Evolutionary conservation across 2,329 filamentous ascomycete species (phyloP).

Genomic region (Fusarium mangiferae): DNA sequence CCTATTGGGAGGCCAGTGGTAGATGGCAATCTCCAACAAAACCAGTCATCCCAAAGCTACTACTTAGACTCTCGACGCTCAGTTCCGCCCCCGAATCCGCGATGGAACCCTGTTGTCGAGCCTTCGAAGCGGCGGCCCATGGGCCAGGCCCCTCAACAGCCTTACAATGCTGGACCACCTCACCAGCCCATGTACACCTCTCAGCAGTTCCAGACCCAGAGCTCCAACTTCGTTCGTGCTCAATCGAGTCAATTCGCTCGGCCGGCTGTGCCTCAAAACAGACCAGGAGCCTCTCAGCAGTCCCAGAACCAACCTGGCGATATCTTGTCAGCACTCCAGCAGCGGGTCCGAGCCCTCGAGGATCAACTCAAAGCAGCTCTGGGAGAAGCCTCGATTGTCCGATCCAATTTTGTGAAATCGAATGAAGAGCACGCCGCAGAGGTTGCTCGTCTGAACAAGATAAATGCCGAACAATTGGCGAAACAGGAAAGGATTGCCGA

Average conservation of each 20-base stretch:
- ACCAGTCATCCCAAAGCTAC: slow-evolving; percentile 40
- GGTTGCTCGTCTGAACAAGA: slow-evolving; percentile 69
- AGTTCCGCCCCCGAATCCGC: slow-evolving; percentile 50
- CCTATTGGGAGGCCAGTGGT: slow-evolving; percentile 51
- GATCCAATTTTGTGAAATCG: slow-evolving; percentile 72
- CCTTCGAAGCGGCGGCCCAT: slow-evolving; percentile 33
- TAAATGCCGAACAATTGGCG: slow-evolving; percentile 71
- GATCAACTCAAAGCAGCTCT: slow-evolving; percentile 69
- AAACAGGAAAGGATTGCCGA: slow-evolving; percentile 73
- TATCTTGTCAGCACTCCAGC: slow-evolving; percentile 60
- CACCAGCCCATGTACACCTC: slow-evolving; percentile 44
- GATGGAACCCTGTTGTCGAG: slow-evolving; percentile 52
- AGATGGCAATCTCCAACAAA: slow-evolving; percentile 51
- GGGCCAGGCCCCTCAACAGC: slow-evolving; percentile 27
- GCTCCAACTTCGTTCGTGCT: slow-evolving; percentile 44
- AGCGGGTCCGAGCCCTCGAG: slow-evolving; percentile 63
- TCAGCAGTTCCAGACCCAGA: slow-evolving; percentile 46
- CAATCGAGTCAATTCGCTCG: slow-evolving; percentile 56
- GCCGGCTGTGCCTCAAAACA: slow-evolving; percentile 46
- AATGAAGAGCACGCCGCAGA: slow-evolving; percentile 71
- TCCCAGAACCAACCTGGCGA: slow-evolving; percentile 47
- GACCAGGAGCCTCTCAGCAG: slow-evolving; percentile 36
- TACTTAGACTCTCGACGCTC: slow-evolving; percentile 39
- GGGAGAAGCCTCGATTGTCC: slow-evolving; percentile 80
- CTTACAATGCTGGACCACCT: slow-evolving; percentile 19